Evolutionary conservation across 108 stramenopile species (phyloP).

Genomic region (Schizochytrium sp.): DNA sequence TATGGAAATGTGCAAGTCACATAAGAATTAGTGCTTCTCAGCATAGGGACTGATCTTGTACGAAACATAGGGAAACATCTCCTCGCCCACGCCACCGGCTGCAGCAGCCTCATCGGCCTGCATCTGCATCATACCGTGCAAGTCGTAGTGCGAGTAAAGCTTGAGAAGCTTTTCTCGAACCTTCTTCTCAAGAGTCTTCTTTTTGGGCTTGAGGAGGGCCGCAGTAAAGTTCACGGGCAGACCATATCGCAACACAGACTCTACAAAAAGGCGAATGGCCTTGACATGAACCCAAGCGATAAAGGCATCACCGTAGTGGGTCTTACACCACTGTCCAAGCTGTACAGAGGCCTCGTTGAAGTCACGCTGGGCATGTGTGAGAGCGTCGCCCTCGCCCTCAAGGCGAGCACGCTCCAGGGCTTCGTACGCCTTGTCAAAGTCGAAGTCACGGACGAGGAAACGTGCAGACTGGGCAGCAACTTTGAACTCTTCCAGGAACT

Average conservation of each 20-base stretch:
- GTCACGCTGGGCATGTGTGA: slow-evolving; percentile 66
- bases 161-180: slow-evolving; percentile 52
- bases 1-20: too few species aligned
- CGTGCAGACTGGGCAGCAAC: slow-evolving; percentile 89
- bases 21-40: slow-evolving; percentile 10
- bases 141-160: slow-evolving; percentile 52
- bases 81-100: slow-evolving; percentile 20
- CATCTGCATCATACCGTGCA: slow-evolving; percentile 60
- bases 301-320: slow-evolving; percentile 95
- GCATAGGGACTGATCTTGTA: slow-evolving; percentile 42
- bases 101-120: slow-evolving; percentile 38
- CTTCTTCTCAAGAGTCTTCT: slow-evolving; percentile 79
- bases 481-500: slow-evolving; percentile 87
- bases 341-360: slow-evolving; percentile 64
- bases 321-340: slow-evolving; percentile 94
- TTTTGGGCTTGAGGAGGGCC: slow-evolving; percentile 86
- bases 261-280: slow-evolving; percentile 95
- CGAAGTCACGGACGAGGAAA: slow-evolving; percentile 87
- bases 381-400: slow-evolving; percentile 86
- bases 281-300: slow-evolving; percentile 98
- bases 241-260: slow-evolving; percentile 94
- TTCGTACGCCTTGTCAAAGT: slow-evolving; percentile 84
- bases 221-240: slow-evolving; percentile 93
- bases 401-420: slow-evolving; percentile 84
- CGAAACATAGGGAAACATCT: slow-evolving; percentile 52